Conservation (phyloP, 2,329 filamentous ascomycete genomes). For the Juglanconis oblonga region DNA sequence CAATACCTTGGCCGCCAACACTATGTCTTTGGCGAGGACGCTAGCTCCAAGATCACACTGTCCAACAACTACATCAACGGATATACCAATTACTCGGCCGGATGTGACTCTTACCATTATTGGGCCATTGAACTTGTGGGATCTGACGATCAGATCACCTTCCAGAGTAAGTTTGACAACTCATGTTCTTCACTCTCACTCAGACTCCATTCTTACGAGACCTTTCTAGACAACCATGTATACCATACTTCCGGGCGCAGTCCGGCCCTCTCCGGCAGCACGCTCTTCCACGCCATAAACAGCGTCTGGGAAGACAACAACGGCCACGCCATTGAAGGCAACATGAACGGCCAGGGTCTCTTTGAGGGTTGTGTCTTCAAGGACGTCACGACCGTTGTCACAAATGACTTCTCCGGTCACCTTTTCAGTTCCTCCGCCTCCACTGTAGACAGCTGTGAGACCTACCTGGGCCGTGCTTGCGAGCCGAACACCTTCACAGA, state of each 20-base stretch:
- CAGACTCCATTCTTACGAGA: neutral
- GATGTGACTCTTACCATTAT: constrained; percentile 58
- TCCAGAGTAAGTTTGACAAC: constrained; percentile 38
- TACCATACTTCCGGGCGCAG: constrained; percentile 54
- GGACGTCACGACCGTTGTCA: constrained; percentile 42
- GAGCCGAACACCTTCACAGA: neutral
- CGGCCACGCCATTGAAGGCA: constrained; percentile 55
- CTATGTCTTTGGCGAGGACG: constrained; percentile 53
- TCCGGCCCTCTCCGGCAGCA: constrained; percentile 55
- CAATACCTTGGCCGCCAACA: constrained; percentile 58
- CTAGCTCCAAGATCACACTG: constrained; percentile 55
- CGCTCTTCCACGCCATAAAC: constrained; percentile 57
- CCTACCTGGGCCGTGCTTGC: constrained; percentile 2
- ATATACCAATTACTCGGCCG: constrained; percentile 49
- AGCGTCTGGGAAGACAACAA: constrained; percentile 55
- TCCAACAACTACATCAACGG: constrained; percentile 61
- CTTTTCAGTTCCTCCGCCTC: constrained; percentile 15
- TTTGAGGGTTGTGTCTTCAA: constrained; percentile 59
- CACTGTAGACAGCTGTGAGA: neutral
- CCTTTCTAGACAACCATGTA: constrained; percentile 47
- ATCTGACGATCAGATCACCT: constrained; percentile 52
- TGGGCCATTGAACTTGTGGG: constrained; percentile 58
- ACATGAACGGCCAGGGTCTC: constrained; percentile 40
- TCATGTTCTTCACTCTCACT: neutral
- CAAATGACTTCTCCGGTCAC: constrained; percentile 23